Base-by-base conservation (phyloP, 2,329 filamentous ascomycete genomes). In the Penicillium verrucosum region DNA sequence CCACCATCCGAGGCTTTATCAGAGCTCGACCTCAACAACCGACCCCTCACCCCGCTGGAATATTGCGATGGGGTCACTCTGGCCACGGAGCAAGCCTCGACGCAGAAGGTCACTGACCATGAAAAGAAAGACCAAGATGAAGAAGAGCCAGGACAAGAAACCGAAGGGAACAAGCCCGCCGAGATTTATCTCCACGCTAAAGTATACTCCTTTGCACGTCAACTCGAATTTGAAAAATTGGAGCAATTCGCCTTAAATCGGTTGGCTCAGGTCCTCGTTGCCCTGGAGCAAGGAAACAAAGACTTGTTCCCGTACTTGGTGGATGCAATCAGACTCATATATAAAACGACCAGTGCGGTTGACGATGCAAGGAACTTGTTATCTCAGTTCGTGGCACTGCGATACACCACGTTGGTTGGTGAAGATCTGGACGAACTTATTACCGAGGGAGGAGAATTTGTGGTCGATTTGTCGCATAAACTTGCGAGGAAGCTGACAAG, bases 361-460 rank as follows among this genome's bases (percentile, higher is more conserved):
- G 47, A 57, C 12, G 32, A 43, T n/a, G 52, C 52, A 10, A 40
- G 52, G 11, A 30, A 58, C 12, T 38, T 58, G 18, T 25, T 58
- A 6, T 51, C 56, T 14, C 56, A 58, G 29, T 58, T 51, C 10
- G 52, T 56, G 9, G 56, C 56, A 1, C 34, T 56, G 16, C 50
- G 42, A 2, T 58, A 58, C 7, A 46, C 41, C n/a, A 51, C 36
- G 3, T 42, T 58, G 5, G n/a, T 34, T 30, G 30, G 47, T 4
- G 45, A 51, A 9, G 18, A 41, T 9, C 1, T 56, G 16, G 47
- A 47, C 7, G 16, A 41, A 6, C 41, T 58, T n/a, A 47, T 55
- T 1, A 18, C 52, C 16, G 52, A 58, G 18, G 52, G 56, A 5
- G 56, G 56, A 11, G 46, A 58, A 16, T 58, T 58, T 44, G 46